Base-by-base conservation (phyloP, 768 basidiomycete species). In the Kwoniella dendrophila region DNA sequence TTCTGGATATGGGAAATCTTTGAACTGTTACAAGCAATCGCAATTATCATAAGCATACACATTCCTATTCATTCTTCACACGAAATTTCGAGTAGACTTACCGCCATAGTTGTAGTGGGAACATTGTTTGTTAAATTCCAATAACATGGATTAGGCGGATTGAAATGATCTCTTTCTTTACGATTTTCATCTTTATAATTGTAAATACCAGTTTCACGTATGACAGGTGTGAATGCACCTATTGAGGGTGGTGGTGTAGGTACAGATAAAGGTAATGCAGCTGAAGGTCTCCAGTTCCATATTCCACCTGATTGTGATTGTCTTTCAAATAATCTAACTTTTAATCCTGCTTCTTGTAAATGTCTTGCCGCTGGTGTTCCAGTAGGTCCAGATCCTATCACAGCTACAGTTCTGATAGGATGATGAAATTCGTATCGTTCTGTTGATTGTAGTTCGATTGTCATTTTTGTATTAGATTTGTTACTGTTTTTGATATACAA, bases 321-420 rank as follows among this genome's bases (percentile, higher is more conserved):
- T 14, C 68, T 56, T 36, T 74, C 73, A 32, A 72, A 74, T 14
- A 72, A 41, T 8, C 59, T 22, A 40, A 72, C 73, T 6, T 62
- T 24, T 16, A 72, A 53, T 1, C 68, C 73, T 5, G 63, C 66
- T 55, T 74, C 73, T 8, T 32, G 47, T 16, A 72, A 59, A 29
- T 70, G 73, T 52, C 61, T 56, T 22, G 64, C 64, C 2, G 71
- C 71, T 0, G 68, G 57, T 0, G 62, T 36, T 5, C 73, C 73
- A 5, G 68, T 60, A 16, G 73, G 71, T 3, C 73, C 73, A 34
- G 56, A 63, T 11, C 73, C 73, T n/a, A 74, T 66, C 22, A 74
- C 59, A 18, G 73, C 73, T 12, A 74, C 73, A 3, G 34, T 32
- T 40, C 60, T 51, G 52, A 74, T 62, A 2, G 68, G 63, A 6